A percentile compares a stretch with the other conserved stretches of the same genome.
Evolutionary conservation across 345 rosid genomes (phyloP).

Genomic region (Syzygium aqueum): DNA sequence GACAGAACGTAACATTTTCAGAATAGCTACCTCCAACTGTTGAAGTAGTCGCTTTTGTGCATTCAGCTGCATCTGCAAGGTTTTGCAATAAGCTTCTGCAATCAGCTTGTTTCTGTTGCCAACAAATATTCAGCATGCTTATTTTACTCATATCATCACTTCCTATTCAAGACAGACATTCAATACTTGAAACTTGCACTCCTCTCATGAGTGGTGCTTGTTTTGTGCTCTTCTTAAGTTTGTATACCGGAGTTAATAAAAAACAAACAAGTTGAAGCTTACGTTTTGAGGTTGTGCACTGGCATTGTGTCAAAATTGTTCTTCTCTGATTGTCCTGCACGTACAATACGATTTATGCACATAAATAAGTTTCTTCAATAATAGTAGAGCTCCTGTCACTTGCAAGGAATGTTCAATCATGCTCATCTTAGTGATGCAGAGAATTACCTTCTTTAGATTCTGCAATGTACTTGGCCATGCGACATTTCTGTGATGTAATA

Average conservation of each 20-base stretch:
- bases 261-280: neutral
- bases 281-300: neutral
- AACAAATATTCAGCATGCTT: neutral
- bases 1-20: neutral
- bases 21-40: constrained; percentile 21
- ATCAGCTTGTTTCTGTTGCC: neutral
- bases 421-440: too few relatives aligned
- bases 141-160: neutral
- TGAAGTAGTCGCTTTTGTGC: constrained; percentile 20
- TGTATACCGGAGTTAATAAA: neutral
- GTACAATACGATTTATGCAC: neutral
- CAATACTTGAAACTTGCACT: neutral
- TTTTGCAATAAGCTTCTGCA: constrained; percentile 2
- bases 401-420: neutral
- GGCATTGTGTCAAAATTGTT: neutral
- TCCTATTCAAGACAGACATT: neutral
- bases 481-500: too few relatives aligned
- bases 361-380: neutral
- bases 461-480: too few relatives aligned
- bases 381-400: neutral
- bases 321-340: neutral
- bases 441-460: too few relatives aligned
- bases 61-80: constrained; percentile 15
- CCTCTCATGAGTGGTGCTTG: neutral
- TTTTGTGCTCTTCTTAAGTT: neutral